Base-by-base conservation (phyloP, 2,329 filamentous ascomycete genomes). In the Phyllosticta citrichinensis region DNA sequence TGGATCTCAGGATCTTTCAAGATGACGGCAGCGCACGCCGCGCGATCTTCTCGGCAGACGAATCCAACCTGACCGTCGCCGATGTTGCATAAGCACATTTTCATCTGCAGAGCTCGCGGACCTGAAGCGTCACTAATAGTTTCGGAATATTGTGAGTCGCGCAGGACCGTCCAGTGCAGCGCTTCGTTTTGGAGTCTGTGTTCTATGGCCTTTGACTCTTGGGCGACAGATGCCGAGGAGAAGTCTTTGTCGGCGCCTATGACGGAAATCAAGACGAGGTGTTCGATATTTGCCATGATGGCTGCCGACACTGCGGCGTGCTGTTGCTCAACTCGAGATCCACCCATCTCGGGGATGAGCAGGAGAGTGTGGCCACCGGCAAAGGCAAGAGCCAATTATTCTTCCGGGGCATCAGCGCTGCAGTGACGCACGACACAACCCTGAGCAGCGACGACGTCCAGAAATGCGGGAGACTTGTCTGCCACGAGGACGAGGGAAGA, bases 141-240 rank as follows among this genome's bases (percentile, higher is more conserved):
- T 12, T 61, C 55, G 40, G 54, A 47, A 50, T 61, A 61, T 50
- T 61, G 59, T 24, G 59, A 54, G 54, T 61, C 59, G 27, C 59
- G 54, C 47, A 61, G 47, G 25, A 55, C 50, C 6, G 59, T 61
- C 59, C 59, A 57, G 14, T 17, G 20, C 3, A 61, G 14, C 14
- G n/a, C 17, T 14, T 27, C n/a, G 14, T 30, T 17, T 1, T n/a
- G 14, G 35, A 57, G 55, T 40, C 56, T 61, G 12, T 54, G 54
- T 54, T 61, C 59, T 14, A 55, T 57, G 9, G 25, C 59, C 47
- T 55, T 54, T n/a, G 56, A 55, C 22, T 61, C 59, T n/a, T 27
- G 55, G 47, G 50, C 59, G 12, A 61, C 59, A 20, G 56, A 30
- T 11, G 59, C 59, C 19, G 59, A 53, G 3, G 59, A 54, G 2